phyloP scores from a whole-genome alignment of 2,329 filamentous ascomycete genomes.

The Stagonosporopsis rhizophila region DNA sequence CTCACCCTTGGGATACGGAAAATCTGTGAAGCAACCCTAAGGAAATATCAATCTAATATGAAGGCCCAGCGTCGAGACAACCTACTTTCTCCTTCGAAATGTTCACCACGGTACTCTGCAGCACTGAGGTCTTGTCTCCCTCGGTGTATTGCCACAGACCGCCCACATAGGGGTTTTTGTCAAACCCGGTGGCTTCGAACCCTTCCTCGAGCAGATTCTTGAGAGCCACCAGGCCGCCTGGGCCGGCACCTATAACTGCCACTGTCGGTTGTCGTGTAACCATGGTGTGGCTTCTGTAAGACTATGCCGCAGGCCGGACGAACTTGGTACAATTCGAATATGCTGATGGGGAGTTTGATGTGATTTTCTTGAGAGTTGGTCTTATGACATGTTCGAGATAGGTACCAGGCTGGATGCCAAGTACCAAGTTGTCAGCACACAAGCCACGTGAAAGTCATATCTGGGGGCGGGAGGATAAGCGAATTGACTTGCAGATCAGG shows the following conservation, averaged over 20 bases:
- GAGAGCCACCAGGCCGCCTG: conserved; percentile 3
- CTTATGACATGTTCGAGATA: neutral
- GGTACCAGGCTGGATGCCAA: neutral
- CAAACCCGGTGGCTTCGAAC: conserved; percentile 30
- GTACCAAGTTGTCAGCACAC: neutral
- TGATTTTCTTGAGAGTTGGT: no score
- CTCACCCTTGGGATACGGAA: conserved; percentile 25
- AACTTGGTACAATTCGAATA: no score
- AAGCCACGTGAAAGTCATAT: neutral
- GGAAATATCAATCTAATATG: neutral
- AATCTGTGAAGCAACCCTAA: conserved; percentile 35
- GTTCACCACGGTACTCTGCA: conserved; percentile 29
- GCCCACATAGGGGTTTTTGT: conserved; percentile 30
- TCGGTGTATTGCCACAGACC: conserved; percentile 33
- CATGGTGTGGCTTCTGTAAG: neutral
- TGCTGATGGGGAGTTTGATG: no score
- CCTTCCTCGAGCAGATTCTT: conserved; percentile 31
- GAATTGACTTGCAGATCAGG: neutral
- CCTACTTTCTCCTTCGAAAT: conserved; percentile 30
- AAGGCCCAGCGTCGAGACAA: neutral
- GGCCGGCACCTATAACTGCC: conserved; percentile 6
- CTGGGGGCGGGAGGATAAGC: neutral
- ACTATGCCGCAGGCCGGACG: no score
- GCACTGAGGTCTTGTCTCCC: conserved; percentile 31
- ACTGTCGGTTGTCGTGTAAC: neutral